These are phyloP conservation scores for Debaryomyces sp. DNA, from an alignment of 1,139 yeast species.

Conservation along the genomic window DNA sequence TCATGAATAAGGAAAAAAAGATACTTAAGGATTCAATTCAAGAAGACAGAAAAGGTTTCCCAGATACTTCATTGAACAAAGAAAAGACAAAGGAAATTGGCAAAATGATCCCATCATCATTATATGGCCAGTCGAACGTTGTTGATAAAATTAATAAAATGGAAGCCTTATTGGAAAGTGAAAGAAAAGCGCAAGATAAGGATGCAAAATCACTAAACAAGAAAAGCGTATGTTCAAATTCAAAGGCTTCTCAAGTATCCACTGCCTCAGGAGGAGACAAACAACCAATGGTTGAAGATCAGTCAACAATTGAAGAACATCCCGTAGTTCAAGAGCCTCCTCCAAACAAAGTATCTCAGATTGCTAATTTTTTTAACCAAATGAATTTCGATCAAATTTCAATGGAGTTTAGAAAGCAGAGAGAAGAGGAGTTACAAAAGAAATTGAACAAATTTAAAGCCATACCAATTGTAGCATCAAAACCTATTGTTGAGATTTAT, in stretches of 20 bases:
- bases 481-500: slow-evolving; percentile 90
- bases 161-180: slow-evolving; percentile 28
- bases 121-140: slow-evolving; percentile 24
- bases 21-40: slow-evolving; percentile 10
- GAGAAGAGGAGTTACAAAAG: slow-evolving; percentile 72
- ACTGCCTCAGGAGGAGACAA: slow-evolving; percentile 4
- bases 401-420: slow-evolving; percentile 81
- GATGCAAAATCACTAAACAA: slow-evolving; percentile 3
- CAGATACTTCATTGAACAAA: slow-evolving; percentile 12
- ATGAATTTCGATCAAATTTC: slow-evolving; percentile 83
- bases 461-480: slow-evolving; percentile 71
- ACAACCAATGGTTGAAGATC: not conserved
- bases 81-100: slow-evolving; percentile 22
- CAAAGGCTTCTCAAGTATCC: slow-evolving; percentile 19
- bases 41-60: slow-evolving; percentile 1
- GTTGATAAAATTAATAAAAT: slow-evolving; percentile 30
- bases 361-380: slow-evolving; percentile 72
- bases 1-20: slow-evolving; percentile 7
- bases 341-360: slow-evolving; percentile 53
- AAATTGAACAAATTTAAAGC: slow-evolving; percentile 73
- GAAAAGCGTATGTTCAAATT: slow-evolving; percentile 10
- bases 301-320: not conserved
- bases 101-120: slow-evolving; percentile 26
- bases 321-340: slow-evolving; percentile 13
- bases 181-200: slow-evolving; percentile 11